Evolutionary conservation across 2,329 filamentous ascomycete genomes (phyloP).

Genomic region (Fusarium piperis): DNA sequence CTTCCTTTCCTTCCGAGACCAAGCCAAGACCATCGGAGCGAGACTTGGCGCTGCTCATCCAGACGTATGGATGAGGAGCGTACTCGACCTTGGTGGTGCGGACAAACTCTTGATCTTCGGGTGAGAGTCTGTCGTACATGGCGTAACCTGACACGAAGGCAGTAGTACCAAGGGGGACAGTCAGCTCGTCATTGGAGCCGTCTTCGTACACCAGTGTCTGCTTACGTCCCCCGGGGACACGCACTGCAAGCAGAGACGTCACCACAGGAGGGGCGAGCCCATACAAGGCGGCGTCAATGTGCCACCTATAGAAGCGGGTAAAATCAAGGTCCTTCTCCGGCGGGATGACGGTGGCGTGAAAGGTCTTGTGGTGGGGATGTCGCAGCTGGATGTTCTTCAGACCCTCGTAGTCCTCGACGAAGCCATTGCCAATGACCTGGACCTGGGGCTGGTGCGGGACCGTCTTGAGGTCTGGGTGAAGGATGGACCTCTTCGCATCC

Average conservation of each 20-base stretch:
- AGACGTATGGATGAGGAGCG: constrained; percentile 82
- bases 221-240: constrained; percentile 71
- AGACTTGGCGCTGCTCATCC: constrained; percentile 77
- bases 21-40: constrained; percentile 77
- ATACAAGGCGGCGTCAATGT: constrained; percentile 82
- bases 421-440: constrained; percentile 82
- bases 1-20: constrained; percentile 71
- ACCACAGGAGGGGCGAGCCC: constrained; percentile 78
- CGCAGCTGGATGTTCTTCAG: constrained; percentile 72
- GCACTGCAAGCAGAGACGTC: constrained; percentile 78
- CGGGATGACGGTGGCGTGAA: constrained; percentile 73
- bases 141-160: constrained; percentile 77
- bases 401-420: constrained; percentile 75
- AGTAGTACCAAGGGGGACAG: constrained; percentile 78
- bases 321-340: constrained; percentile 58
- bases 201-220: constrained; percentile 80
- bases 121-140: constrained; percentile 74
- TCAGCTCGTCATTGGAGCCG: constrained; percentile 70
- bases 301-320: constrained; percentile 78
- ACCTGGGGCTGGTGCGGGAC: constrained; percentile 79
- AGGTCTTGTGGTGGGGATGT: constrained; percentile 82
- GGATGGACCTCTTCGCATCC: constrained; percentile 69
- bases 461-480: constrained; percentile 83
- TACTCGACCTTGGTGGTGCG: constrained; percentile 76
- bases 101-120: constrained; percentile 73